Evolutionary conservation across 106 monocot species (phyloP), one percentile per base, ranked within the genome.

Genomic region (Narthecium ossifragum): DNA sequence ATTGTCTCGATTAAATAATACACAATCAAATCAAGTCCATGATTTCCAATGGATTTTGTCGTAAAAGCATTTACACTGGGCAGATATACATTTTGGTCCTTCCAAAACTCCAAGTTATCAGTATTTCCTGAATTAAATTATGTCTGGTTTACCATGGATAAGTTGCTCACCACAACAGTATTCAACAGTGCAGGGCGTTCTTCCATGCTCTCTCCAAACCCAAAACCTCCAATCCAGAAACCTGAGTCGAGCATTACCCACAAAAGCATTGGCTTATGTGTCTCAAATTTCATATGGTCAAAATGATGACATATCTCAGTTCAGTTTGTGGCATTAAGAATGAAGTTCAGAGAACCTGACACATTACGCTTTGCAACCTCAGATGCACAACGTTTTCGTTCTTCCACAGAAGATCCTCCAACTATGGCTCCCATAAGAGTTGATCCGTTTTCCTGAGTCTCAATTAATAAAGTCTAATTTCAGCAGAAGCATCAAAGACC

Each of bases 171-270:
- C 60, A 58, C 76, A 60, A 90, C 70, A n/a, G 76, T 61, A 73
- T 71, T 72, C 26, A 96, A 80, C 41, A 96, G 76, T 72, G 68
- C 50, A 2, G 81, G 62, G 2, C 90, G 80, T 50, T 96, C 90
- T 71, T 90, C 90, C 60, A 84, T 73, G 59, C 73, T 87, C 46
- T 96, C 96, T 72, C 96, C 96, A 47, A 86, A 69, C 34, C 90
- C 96, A 79, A 96, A 96, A 18, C 90, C 90, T 71, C 90, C 96
- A 73, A 96, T 83, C 84, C 80, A 90, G 61, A 78, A 96, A 51
- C 96, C 96, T 96, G 58, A 59, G 75, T 20, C 31, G 73, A 50
- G 21, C 20, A 59, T 51, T 30, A 59, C 2, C 53, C 48, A 18
- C n/a, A 26, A 37, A 13, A 26, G 47, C 20, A 67, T 34, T n/a